Evolutionary conservation across 345 rosid genomes (phyloP).

Genomic region (Microthlaspi erraticum): DNA sequence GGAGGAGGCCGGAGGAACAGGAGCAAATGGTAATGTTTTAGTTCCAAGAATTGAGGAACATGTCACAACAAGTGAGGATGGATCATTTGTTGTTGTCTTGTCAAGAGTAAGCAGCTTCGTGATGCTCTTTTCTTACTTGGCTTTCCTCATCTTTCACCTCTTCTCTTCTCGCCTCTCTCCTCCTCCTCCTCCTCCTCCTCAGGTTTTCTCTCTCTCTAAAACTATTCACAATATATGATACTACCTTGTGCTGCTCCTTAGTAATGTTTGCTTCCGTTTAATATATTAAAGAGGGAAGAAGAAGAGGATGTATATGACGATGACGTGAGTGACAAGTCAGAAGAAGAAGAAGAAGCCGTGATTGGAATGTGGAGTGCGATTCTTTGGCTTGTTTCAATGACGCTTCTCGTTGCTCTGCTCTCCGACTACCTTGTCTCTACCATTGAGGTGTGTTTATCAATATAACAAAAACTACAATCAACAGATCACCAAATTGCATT

Average conservation of each 20-base stretch:
- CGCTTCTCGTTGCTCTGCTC: slow-evolving; percentile 71
- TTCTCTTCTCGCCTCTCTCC: slow-evolving; percentile 61
- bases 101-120: slow-evolving; percentile 84
- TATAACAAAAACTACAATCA: not conserved
- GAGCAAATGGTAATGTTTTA: not conserved
- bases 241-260: not conserved
- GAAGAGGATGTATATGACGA: slow-evolving; percentile 58
- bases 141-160: slow-evolving; percentile 85
- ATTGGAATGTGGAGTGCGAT: slow-evolving; percentile 86
- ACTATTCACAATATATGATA: not conserved
- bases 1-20: not conserved
- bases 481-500: not conserved
- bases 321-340: slow-evolving; percentile 50
- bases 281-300: slow-evolving; percentile 27
- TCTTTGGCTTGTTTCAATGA: slow-evolving; percentile 79
- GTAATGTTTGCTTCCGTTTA: not conserved
- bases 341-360: slow-evolving; percentile 71
- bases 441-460: slow-evolving; percentile 58
- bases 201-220: slow-evolving; percentile 16
- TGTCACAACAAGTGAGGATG: slow-evolving; percentile 11
- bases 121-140: slow-evolving; percentile 80
- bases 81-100: slow-evolving; percentile 53
- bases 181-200: slow-evolving; percentile 21
- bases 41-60: not conserved
- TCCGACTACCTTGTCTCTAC: slow-evolving; percentile 92